These are phyloP conservation scores for Ochetophila trinervis DNA, from an alignment of 306 rosid species.

Conservation along the genomic window DNA sequence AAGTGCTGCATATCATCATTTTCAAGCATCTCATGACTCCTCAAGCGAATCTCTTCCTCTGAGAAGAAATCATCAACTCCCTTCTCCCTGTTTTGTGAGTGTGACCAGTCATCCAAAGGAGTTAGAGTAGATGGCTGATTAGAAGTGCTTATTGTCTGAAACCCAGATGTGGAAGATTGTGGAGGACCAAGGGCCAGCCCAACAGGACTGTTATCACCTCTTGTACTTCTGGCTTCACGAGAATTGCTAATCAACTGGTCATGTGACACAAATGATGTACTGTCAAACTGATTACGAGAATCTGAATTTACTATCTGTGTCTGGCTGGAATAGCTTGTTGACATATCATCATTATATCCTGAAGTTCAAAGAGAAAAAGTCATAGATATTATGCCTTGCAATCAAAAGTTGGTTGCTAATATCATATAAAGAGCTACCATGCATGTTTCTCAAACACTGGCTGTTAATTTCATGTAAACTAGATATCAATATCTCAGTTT, in stretches of 20 bases:
- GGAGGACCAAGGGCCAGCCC: constrained; percentile 91
- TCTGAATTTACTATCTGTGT: constrained; percentile 47
- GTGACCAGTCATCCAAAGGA: constrained; percentile 88
- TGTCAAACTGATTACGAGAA: constrained; percentile 56
- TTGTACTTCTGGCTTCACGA: constrained; percentile 47
- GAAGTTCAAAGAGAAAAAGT: constrained; percentile 13
- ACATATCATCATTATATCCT: constrained; percentile 59
- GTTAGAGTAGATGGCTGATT: constrained; percentile 48
- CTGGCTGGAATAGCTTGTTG: constrained; percentile 55
- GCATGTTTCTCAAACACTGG: no score
- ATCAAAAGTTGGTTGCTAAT: not conserved
- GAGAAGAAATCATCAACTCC: constrained; percentile 83
- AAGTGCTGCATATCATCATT: constrained; percentile 98
- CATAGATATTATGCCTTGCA: not conserved
- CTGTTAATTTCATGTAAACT: no score
- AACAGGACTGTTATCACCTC: constrained; percentile 46
- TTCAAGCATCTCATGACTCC: constrained; percentile 93
- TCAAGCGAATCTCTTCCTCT: constrained; percentile 92
- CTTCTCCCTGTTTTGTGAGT: constrained; percentile 63
- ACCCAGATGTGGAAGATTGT: constrained; percentile 68
- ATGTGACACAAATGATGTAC: constrained; percentile 48
- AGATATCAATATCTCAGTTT: not conserved
- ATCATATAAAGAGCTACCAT: not conserved
- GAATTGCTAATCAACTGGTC: constrained; percentile 54
- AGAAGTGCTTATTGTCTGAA: constrained; percentile 51